These are phyloP conservation scores for Paraconiothyrium sp. DNA, from an alignment of 2,329 filamentous ascomycete genomes.

Conservation along the genomic window DNA sequence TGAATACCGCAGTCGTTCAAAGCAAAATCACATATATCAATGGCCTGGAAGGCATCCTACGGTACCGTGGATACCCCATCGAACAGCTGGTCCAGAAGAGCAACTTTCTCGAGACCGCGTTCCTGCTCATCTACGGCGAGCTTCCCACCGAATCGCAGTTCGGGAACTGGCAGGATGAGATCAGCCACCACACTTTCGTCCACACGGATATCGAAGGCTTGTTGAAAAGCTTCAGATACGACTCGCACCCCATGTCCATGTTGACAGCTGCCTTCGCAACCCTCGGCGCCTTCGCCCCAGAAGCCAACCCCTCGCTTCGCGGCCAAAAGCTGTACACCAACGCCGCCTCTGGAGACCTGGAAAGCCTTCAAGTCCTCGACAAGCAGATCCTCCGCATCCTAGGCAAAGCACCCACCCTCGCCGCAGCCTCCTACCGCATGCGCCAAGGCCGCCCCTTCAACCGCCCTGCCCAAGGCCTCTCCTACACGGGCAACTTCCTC, in stretches of 20 bases:
- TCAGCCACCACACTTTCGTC: conserved; percentile 5
- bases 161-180: neutral
- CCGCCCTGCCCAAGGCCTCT: conserved; percentile 1
- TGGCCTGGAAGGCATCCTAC: neutral
- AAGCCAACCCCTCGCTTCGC: conserved; percentile 7
- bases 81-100: conserved; percentile 10
- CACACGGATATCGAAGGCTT: conserved; percentile 7
- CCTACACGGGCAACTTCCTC: conserved; percentile 9
- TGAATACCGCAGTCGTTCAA: conserved; percentile 9
- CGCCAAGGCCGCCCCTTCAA: conserved; percentile 9
- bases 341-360: conserved; percentile 1
- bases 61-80: conserved; percentile 10
- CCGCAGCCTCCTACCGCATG: conserved; percentile 6
- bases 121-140: conserved; percentile 10
- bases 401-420: conserved; percentile 6
- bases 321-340: conserved; percentile 9
- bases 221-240: conserved; percentile 10
- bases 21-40: conserved; percentile 13
- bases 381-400: conserved; percentile 11
- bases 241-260: conserved; percentile 10
- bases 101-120: conserved; percentile 7
- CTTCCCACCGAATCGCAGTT: conserved; percentile 1
- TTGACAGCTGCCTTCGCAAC: conserved; percentile 4
- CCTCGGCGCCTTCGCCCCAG: conserved; percentile 9
- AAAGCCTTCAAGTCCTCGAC: conserved; percentile 3